phyloP scores from a whole-genome alignment of 2,329 filamentous ascomycete species.

The Colletotrichum horii region DNA sequence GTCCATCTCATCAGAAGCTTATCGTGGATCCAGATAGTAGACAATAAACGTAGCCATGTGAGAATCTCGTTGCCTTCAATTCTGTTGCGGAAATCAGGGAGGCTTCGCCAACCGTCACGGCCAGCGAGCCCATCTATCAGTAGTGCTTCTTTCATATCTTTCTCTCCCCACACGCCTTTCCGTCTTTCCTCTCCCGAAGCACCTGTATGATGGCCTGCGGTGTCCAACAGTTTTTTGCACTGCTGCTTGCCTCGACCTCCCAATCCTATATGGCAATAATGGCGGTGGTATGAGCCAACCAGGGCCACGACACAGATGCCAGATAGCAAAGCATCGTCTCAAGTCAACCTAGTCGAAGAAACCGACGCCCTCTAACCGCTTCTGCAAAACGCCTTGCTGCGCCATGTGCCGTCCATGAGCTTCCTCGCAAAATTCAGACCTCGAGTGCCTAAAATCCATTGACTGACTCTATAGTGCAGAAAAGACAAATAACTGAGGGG shows the following conservation, averaged over 20 bases:
- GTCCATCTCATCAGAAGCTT: not conserved
- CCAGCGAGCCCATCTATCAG: slow-evolving; percentile 11
- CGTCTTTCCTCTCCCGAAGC: not conserved
- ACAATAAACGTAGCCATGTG: not conserved
- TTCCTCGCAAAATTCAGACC: not conserved
- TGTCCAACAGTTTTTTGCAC: not conserved
- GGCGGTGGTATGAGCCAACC: not conserved
- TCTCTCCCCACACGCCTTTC: not conserved
- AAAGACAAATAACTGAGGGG: slow-evolving; percentile 73
- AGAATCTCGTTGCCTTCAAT: slow-evolving; percentile 14
- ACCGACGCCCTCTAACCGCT: not conserved
- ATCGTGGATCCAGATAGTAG: not conserved
- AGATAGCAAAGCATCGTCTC: not conserved
- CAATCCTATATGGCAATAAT: not conserved
- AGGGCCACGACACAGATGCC: not conserved
- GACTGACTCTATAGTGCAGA: slow-evolving; percentile 67
- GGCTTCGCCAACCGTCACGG: not conserved
- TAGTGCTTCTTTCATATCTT: slow-evolving; percentile 9
- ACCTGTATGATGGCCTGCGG: not conserved
- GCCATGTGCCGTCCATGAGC: not conserved
- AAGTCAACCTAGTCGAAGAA: not conserved
- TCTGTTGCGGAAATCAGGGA: slow-evolving; percentile 13
- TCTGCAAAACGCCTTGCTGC: not conserved
- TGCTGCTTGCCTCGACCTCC: not conserved
- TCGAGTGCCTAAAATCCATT: not conserved